Percentiles rank a stretch among this genome's conserved stretches.
Evolutionary conservation across 768 basidiomycete genomes (phyloP).

Genomic region (Dentipellis sp.): DNA sequence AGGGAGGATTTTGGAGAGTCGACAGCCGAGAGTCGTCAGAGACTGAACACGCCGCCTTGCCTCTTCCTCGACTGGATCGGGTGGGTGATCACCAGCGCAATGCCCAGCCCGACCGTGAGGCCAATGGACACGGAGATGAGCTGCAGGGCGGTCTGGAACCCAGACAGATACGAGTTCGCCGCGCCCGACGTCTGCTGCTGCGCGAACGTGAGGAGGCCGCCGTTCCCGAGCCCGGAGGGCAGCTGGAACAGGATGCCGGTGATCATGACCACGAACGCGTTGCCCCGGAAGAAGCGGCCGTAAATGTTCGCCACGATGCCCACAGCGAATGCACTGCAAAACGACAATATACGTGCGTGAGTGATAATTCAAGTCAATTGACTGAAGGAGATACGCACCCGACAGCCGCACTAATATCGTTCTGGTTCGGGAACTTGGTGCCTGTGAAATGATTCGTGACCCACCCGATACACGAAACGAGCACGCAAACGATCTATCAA

Average conservation of each 20-base stretch:
- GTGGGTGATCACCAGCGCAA: constrained; percentile 58
- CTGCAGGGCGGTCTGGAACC: constrained; percentile 69
- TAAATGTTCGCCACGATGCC: constrained; percentile 75
- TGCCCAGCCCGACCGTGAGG: constrained; percentile 70
- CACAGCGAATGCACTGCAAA: constrained; percentile 61
- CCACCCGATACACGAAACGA: constrained; percentile 66
- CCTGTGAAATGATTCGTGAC: constrained; percentile 67
- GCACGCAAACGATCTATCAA: constrained; percentile 39
- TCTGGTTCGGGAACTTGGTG: constrained; percentile 51
- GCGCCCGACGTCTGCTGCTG: constrained; percentile 43
- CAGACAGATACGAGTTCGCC: constrained; percentile 48
- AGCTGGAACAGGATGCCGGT: constrained; percentile 82
- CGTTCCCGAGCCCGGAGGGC: constrained; percentile 72
- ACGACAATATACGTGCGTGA: background rate
- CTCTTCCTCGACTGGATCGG: constrained; percentile 50
- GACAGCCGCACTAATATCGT: constrained; percentile 71
- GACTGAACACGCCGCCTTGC: constrained; percentile 54
- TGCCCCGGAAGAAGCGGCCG: constrained; percentile 61
- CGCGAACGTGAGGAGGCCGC: constrained; percentile 69
- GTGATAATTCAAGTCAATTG: background rate
- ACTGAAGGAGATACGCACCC: constrained; percentile 37
- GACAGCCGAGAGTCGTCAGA: constrained; percentile 24
- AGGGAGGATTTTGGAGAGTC: too few species aligned
- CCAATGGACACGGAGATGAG: constrained; percentile 72
- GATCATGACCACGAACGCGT: constrained; percentile 78